These are phyloP conservation scores for Leishmania gerbilli DNA, from an alignment of 208 protist species.

Conservation along the genomic window DNA sequence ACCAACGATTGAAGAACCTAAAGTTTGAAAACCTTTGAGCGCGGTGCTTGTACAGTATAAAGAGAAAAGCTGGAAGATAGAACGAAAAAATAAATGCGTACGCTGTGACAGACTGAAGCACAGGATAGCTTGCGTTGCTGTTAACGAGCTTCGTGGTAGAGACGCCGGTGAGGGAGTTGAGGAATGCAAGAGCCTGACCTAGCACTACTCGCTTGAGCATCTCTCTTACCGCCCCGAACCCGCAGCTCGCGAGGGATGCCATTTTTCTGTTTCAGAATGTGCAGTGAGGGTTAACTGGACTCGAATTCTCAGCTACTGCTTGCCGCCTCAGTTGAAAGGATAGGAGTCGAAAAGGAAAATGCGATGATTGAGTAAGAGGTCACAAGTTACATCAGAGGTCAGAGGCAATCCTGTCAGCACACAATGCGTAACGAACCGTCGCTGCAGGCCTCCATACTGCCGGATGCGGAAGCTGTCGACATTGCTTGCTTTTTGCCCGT, in stretches of 20 bases:
- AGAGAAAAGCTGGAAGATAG: slow-evolving; percentile 60
- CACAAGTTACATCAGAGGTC: neutral
- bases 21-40: slow-evolving; percentile 55
- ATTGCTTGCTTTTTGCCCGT: neutral
- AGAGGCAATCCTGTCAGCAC: neutral
- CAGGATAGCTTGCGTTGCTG: slow-evolving; percentile 84
- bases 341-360: neutral
- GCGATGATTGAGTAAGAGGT: neutral
- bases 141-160: slow-evolving; percentile 81
- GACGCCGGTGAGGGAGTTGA: slow-evolving; percentile 88
- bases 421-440: neutral
- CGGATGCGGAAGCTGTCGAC: neutral
- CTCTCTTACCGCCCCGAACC: slow-evolving; percentile 23
- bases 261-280: slow-evolving; percentile 12
- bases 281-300: neutral
- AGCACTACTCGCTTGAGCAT: slow-evolving; percentile 62
- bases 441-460: neutral
- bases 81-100: slow-evolving; percentile 77
- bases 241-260: neutral
- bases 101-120: slow-evolving; percentile 80
- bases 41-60: slow-evolving; percentile 46
- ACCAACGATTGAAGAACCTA: slow-evolving; percentile 59
- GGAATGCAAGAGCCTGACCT: slow-evolving; percentile 82
- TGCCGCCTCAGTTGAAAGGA: neutral
- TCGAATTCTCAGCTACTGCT: neutral